A percentile compares a stretch with the other conserved stretches of the same genome.
Evolutionary conservation across 1,284 basidiomycete species (phyloP).

Genomic region (Pholiota adiposa): DNA sequence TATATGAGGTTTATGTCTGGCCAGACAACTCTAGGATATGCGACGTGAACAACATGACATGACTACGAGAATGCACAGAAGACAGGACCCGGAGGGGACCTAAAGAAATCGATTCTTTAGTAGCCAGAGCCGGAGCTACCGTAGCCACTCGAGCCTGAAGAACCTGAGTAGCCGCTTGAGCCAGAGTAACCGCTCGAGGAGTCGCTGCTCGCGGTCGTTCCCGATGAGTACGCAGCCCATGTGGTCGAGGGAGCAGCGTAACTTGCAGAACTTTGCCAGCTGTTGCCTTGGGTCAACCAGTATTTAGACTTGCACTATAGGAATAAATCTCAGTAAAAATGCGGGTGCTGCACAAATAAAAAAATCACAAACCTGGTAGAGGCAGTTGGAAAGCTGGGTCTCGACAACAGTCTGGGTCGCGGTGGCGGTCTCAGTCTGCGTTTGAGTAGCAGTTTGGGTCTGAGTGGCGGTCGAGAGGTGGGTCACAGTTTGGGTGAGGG

Average conservation of each 20-base stretch:
- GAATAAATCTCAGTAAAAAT: constrained; percentile 17
- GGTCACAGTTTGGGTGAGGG: constrained; percentile 48
- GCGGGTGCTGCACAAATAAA: neutral
- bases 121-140: constrained; percentile 25
- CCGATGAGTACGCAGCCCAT: constrained; percentile 16
- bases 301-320: constrained; percentile 64
- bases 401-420: constrained; percentile 47
- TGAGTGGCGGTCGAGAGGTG: constrained; percentile 49
- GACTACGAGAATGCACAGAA: constrained; percentile 17
- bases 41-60: constrained; percentile 29
- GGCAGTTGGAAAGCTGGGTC: constrained; percentile 57
- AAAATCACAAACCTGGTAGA: constrained; percentile 52
- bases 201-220: constrained; percentile 24
- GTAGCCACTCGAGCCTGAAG: constrained; percentile 20
- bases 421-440: constrained; percentile 45
- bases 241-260: constrained; percentile 43
- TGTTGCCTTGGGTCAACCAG: constrained; percentile 55
- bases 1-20: constrained; percentile 12
- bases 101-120: constrained; percentile 19
- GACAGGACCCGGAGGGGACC: neutral
- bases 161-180: constrained; percentile 17
- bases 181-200: constrained; percentile 19
- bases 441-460: constrained; percentile 49
- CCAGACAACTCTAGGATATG: constrained; percentile 30
- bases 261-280: constrained; percentile 48